Conservation (phyloP, 2,329 filamentous ascomycete genomes). For the Neonectria neomacrospora region DNA sequence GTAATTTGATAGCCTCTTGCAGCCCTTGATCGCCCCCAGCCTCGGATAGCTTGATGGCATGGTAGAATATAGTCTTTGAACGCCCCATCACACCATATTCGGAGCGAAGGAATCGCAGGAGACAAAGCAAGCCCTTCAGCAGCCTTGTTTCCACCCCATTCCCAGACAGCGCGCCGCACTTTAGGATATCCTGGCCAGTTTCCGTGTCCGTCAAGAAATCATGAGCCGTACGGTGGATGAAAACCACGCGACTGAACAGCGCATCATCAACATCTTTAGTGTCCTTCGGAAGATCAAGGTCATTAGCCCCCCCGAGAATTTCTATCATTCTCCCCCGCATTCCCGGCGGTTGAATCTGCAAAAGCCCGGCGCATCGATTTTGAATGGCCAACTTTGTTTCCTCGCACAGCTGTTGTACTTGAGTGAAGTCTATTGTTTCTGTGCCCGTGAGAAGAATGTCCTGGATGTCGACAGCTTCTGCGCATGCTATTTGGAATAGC, state of each 20-base stretch:
- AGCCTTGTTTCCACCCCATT: not conserved
- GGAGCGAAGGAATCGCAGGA: not conserved
- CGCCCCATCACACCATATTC: not conserved
- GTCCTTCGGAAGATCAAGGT: not conserved
- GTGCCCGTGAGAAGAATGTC: not conserved
- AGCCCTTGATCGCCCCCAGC: not conserved
- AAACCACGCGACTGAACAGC: not conserved
- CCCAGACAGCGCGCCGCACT: not conserved
- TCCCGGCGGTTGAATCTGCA: not conserved
- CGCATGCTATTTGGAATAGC: slow-evolving; percentile 13
- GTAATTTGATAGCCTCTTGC: not conserved
- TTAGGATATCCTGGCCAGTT: not conserved
- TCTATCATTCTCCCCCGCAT: too few relatives aligned
- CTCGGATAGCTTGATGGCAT: not conserved
- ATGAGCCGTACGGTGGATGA: slow-evolving; percentile 30
- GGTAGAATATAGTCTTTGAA: not conserved
- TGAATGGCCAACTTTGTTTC: not conserved
- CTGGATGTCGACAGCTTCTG: not conserved
- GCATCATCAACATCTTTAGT: not conserved
- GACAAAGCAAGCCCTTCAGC: slow-evolving; percentile 6
- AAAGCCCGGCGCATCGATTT: slow-evolving; percentile 14
- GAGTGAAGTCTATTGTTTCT: not conserved
- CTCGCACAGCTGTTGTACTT: not conserved
- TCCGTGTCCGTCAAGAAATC: slow-evolving; percentile 29
- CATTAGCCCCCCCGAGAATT: not conserved